Base-by-base conservation (phyloP, 495 filamentous ascomycete species). In the Massariosphaeria phaeospora region DNA sequence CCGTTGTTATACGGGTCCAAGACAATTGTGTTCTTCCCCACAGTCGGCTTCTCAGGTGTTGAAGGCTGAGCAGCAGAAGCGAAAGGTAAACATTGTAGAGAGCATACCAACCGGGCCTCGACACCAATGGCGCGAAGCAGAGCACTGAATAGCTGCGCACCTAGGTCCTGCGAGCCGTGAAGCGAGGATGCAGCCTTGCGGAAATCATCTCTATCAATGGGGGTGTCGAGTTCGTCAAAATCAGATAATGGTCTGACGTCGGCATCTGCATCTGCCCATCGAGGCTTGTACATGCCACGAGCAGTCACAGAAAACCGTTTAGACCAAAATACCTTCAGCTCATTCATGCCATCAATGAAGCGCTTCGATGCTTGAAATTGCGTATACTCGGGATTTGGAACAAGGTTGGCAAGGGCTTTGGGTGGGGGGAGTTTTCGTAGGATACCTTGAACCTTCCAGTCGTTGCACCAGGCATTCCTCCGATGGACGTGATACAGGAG, bases 391-490 rank as follows among this genome's bases (percentile, higher is more conserved):
- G 78, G 72, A 20, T 83, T 70, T 4, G 85, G 85, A 41, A 82
- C 81, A 2, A 98, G 70, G 31, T 58, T 59, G 3, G 48, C 23
- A 5, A 61, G 18, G 1, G 45, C 45, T 29, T 62, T 61, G 8
- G 54, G 48, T 6, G 53, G 49, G 5, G 53, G 47, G 3, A 61
- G 10, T 21, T 48, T 58, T n/a, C 56, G 36, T 24, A 63, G 23
- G 15, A 27, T 49, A 13, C 44, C 38, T 44, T 63, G 55, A 11
- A 54, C 48, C 54, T 73, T 67, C 12, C 73, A 56, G 67, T 93
- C 82, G 67, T 95, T 96, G 66, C 91, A 97, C 91, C 91, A 97
- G 47, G 73, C 68, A 65, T 95, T 97, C 34, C 90, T 79, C 21
- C 79, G 69, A 56, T 84, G 76, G 17, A 85, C 79, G 67, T 96